A percentile compares a stretch with the other conserved stretches of the same genome.
Conservation (phyloP, 2,329 filamentous ascomycete genomes). For the Fusarium sarcochroum region DNA sequence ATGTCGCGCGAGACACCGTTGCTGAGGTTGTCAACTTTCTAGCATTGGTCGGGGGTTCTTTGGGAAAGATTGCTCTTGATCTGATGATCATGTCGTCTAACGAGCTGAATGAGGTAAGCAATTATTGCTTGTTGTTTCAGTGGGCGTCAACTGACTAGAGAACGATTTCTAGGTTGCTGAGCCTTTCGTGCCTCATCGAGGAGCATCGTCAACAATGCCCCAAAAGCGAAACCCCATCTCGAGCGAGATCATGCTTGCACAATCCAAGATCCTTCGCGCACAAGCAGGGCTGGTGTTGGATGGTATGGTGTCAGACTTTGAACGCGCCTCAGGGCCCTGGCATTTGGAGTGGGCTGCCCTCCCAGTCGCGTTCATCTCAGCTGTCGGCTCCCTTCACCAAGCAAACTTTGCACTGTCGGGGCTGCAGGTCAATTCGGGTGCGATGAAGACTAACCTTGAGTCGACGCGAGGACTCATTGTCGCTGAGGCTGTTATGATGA, state of each 20-base stretch:
- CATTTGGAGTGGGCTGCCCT: conserved; percentile 71
- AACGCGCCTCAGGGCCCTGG: conserved; percentile 70
- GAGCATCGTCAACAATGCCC: conserved; percentile 69
- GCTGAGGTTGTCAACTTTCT: conserved; percentile 69
- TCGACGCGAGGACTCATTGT: conserved; percentile 68
- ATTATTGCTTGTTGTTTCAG: conserved; percentile 62
- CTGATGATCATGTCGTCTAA: conserved; percentile 71
- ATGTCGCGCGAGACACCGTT: conserved; percentile 67
- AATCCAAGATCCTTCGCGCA: conserved; percentile 57
- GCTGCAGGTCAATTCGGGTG: conserved; percentile 63
- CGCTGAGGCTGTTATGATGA: conserved; percentile 73
- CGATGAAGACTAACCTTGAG: conserved; percentile 66
- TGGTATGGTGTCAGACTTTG: conserved; percentile 69
- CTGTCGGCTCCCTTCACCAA: conserved; percentile 66
- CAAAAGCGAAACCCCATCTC: conserved; percentile 72
- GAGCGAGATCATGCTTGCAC: conserved; percentile 68
- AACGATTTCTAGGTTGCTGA: conserved; percentile 64
- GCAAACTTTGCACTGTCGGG: conserved; percentile 67
- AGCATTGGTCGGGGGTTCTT: conserved; percentile 65
- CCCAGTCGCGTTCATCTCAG: conserved; percentile 67
- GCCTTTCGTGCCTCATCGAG: conserved; percentile 65
- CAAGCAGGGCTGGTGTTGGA: conserved; percentile 2
- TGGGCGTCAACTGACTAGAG: conserved; percentile 62
- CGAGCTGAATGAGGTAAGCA: conserved; percentile 60
- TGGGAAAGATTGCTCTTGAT: conserved; percentile 70